A percentile compares a stretch with the other conserved stretches of the same genome.
Conservation (phyloP, 768 basidiomycete species). For the Hericium erinaceus region DNA sequence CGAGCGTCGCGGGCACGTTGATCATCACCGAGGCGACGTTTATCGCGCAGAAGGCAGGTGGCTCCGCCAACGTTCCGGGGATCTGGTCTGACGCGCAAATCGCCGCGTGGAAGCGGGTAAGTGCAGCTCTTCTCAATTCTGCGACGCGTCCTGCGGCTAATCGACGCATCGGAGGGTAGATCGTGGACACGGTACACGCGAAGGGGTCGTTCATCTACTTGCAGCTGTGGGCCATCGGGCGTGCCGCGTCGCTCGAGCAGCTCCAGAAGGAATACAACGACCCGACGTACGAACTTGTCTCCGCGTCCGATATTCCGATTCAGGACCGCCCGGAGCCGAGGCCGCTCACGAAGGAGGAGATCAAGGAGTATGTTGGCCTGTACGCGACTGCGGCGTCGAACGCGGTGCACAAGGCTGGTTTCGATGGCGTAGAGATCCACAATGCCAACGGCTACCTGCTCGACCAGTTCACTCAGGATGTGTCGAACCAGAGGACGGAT, state of each 20-base stretch:
- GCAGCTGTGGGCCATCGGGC: conserved; percentile 43
- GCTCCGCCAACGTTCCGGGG: conserved; percentile 31
- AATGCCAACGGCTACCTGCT: conserved; percentile 30
- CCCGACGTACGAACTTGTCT: conserved; percentile 16
- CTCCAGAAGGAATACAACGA: conserved; percentile 14
- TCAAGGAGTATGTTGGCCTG: conserved; percentile 38
- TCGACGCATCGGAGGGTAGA: conserved; percentile 5
- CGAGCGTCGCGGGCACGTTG: conserved; percentile 38
- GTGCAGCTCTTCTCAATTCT: not conserved
- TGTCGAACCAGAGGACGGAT: conserved; percentile 51
- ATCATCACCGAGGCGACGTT: conserved; percentile 51
- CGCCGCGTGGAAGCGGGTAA: conserved; percentile 42
- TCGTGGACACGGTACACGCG: conserved; percentile 34
- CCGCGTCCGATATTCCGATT: conserved; percentile 18
- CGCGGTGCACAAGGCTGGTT: conserved; percentile 30
- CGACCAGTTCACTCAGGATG: conserved; percentile 55
- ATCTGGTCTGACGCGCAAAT: conserved; percentile 45
- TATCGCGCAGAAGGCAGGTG: conserved; percentile 44
- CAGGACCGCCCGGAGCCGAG: conserved; percentile 21
- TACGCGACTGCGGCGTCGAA: conserved; percentile 28
- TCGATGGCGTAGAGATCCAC: conserved; percentile 54
- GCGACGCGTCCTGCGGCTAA: not conserved
- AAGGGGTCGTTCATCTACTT: conserved; percentile 32
- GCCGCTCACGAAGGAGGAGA: conserved; percentile 37
- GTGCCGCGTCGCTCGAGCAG: conserved; percentile 18